These are phyloP conservation scores for Citrus medica DNA, from an alignment of 345 rosid species.

Conservation along the genomic window DNA sequence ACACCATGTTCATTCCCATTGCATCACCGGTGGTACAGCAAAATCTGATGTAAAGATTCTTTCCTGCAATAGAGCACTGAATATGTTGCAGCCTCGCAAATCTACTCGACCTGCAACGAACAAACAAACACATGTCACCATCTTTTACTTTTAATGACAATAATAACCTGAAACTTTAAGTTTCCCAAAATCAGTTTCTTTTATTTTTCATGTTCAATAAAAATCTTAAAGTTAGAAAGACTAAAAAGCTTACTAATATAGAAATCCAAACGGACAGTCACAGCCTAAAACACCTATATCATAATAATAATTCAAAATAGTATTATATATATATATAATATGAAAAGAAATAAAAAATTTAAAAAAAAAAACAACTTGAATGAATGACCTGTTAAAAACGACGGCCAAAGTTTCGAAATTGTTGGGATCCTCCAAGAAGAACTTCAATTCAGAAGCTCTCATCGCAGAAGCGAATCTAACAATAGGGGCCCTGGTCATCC, in stretches of 20 bases:
- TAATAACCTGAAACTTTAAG: background rate
- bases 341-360: background rate
- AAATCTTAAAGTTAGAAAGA: background rate
- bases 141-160: background rate
- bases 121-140: no score
- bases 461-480: conserved; percentile 56
- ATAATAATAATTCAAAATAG: background rate
- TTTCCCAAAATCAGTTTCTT: background rate
- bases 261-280: background rate
- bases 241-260: background rate
- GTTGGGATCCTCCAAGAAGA: conserved; percentile 65
- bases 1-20: conserved; percentile 98
- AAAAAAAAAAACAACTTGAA: background rate
- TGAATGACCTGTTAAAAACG: conserved; percentile 61
- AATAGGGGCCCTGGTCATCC: conserved; percentile 87
- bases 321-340: no score
- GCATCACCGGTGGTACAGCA: conserved; percentile 87
- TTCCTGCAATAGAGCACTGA: conserved; percentile 71
- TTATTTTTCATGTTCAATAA: background rate
- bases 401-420: conserved; percentile 66
- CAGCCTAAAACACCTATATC: background rate
- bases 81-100: conserved; percentile 66
- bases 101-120: conserved; percentile 67
- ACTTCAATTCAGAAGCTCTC: conserved; percentile 73
- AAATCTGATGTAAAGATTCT: conserved; percentile 76